Conservation (phyloP, 2,329 filamentous ascomycete species). For the Fusarium solani-melongenae region DNA sequence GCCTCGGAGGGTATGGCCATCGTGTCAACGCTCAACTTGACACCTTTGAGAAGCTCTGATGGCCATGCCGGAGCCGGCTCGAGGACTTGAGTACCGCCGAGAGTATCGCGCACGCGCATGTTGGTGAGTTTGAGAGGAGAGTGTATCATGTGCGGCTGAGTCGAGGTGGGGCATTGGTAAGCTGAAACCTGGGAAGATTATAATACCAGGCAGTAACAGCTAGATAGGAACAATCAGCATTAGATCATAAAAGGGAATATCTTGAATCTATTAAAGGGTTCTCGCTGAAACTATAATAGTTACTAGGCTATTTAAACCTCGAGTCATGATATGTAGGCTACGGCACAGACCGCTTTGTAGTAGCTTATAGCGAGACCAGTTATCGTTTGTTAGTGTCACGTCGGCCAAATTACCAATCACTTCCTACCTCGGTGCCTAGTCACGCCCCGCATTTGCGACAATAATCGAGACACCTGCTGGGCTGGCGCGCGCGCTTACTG, state of each 20-base stretch:
- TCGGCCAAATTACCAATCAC: neutral
- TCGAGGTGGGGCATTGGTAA: neutral
- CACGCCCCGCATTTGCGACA: neutral
- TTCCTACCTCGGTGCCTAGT: neutral
- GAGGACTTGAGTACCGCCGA: neutral
- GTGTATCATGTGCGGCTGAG: neutral
- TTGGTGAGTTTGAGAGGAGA: neutral
- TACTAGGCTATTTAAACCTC: neutral
- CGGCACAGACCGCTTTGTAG: neutral
- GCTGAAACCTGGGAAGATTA: neutral
- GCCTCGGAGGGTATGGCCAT: neutral
- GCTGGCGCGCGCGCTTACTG: neutral
- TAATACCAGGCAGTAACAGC: neutral
- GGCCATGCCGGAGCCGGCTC: neutral
- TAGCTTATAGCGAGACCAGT: neutral
- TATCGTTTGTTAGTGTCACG: neutral
- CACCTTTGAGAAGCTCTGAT: neutral
- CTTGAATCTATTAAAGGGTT: rapidly evolving
- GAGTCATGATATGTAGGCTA: neutral
- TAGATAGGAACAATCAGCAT: neutral
- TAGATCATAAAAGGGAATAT: neutral
- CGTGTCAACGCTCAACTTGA: neutral
- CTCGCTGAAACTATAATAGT: neutral
- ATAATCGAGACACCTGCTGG: too few species aligned
- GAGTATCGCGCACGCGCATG: neutral